Conservation (phyloP, 1,284 basidiomycete genomes). For the Xerocomus nothofagi region DNA sequence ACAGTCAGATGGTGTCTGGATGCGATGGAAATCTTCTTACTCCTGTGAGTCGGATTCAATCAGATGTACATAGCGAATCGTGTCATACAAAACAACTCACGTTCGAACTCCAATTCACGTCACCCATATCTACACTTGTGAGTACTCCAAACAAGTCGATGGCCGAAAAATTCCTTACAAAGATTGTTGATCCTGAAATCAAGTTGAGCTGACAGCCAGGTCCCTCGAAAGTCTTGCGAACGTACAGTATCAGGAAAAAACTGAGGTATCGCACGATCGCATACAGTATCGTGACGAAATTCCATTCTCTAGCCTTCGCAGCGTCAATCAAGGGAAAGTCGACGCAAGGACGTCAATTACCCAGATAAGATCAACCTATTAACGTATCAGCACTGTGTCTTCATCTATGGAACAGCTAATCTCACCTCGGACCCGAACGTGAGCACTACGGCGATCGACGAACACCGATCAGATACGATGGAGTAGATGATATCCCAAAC, state of each 20-base stretch:
- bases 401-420: background rate
- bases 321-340: background rate
- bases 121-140: conserved; percentile 7
- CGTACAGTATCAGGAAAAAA: conserved; percentile 16
- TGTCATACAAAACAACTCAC: conserved; percentile 5
- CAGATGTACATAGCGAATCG: background rate
- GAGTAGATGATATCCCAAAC: background rate
- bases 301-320: conserved; percentile 18
- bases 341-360: background rate
- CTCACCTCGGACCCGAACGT: conserved; percentile 13
- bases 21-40: conserved; percentile 5
- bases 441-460: conserved; percentile 11
- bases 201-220: background rate
- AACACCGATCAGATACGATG: background rate
- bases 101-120: conserved; percentile 8
- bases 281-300: conserved; percentile 18
- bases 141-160: background rate
- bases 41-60: conserved; percentile 3
- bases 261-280: conserved; percentile 23
- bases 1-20: background rate
- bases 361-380: conserved; percentile 23
- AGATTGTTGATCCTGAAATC: conserved; percentile 7
- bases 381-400: background rate
- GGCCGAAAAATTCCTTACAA: conserved; percentile 8
- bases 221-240: background rate